These are phyloP conservation scores for Peniophora sp. DNA, from an alignment of 1,284 basidiomycete genomes.

Conservation along the genomic window DNA sequence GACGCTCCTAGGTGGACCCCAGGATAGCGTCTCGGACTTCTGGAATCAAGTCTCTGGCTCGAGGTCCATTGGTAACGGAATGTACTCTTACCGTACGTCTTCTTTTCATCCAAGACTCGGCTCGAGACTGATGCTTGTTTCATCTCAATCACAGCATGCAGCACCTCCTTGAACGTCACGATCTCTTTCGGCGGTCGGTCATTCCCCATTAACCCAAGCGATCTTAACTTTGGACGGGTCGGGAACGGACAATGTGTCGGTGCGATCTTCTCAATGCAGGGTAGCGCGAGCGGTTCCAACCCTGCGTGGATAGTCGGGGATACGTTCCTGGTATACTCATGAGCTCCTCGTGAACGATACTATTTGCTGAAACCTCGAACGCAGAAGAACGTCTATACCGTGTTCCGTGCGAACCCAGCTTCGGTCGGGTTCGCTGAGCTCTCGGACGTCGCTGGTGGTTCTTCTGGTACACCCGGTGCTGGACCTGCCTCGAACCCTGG, in stretches of 20 bases:
- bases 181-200: conserved; percentile 70
- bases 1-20: conserved; percentile 64
- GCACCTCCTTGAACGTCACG: conserved; percentile 36
- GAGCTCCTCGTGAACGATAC: neutral
- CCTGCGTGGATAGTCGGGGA: conserved; percentile 74
- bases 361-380: neutral
- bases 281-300: conserved; percentile 37
- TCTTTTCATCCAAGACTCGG: neutral
- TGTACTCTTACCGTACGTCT: conserved; percentile 59
- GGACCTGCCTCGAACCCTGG: neutral
- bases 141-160: conserved; percentile 40
- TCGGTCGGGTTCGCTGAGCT: conserved; percentile 46
- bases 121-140: conserved; percentile 1
- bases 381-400: conserved; percentile 50
- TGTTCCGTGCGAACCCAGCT: conserved; percentile 39
- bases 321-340: conserved; percentile 53
- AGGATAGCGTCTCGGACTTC: conserved; percentile 40
- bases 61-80: conserved; percentile 24
- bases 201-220: conserved; percentile 61
- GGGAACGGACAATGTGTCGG: conserved; percentile 53
- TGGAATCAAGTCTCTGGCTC: conserved; percentile 50
- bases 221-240: conserved; percentile 71
- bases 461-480: conserved; percentile 10
- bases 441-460: conserved; percentile 23
- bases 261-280: conserved; percentile 61